Evolutionary conservation across 805 yeast genomes (phyloP), one percentile per base, ranked within the genome.

Genomic region (Nakazawaea wickerhamii): DNA sequence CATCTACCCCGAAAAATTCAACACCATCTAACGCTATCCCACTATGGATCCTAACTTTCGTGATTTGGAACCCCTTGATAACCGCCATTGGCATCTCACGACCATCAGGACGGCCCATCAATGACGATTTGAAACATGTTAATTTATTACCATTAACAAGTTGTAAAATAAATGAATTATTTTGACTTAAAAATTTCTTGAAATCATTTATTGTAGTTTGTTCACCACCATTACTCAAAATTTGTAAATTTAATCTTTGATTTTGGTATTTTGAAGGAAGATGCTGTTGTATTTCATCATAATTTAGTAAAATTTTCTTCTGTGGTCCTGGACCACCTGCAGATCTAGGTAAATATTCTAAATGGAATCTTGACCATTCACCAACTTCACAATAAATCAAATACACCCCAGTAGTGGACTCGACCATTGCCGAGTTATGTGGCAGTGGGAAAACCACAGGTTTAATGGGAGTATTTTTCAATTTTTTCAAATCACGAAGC

Each of bases 21-120:
- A 91, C 52, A 4, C 98, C 98, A 61, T 90, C 96, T 17, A 93
- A 60, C 0, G 95, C 95, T 18, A 63, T 58, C 2, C 96, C 96
- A 50, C 81, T 77, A 49, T 77, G 82, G 0, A 89, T 72, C 44
- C 87, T 70, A 1, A 89, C 72, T 38, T 67, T 68, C n/a, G 55
- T 59, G 2, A 84, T 64, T 6, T 55, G 52, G 11, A 49, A 48
- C 13, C 71, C 58, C 50, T 68, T 65, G 46, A 70, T 64, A 4
- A 65, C 61, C 5, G 58, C 55, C 5, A 58, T 36, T 10, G 52
- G 53, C 18, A 38, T 31, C 1, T 59, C 59, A 4, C 53, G 47
- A 13, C 57, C 55, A 2, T 60, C 47, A 5, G 30, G 22, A 4
- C 33, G 32, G 22, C 67, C 66, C 37, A 47, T 53, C 0, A 38